Evolutionary conservation across 2,329 filamentous ascomycete species (phyloP).

Genomic region (Metarhizium guizhouense): DNA sequence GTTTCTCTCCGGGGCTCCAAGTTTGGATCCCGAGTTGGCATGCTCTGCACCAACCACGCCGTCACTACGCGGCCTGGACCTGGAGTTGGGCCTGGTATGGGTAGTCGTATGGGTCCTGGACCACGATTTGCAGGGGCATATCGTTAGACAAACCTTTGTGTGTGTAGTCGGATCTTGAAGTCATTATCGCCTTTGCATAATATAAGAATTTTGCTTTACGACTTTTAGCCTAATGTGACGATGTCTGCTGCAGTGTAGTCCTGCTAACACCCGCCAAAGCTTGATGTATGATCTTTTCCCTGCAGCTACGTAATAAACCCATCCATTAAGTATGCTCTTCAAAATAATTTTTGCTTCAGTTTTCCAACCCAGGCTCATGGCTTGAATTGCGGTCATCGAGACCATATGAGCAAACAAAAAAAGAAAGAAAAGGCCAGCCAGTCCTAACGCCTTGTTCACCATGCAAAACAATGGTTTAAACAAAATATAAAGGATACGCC

Average conservation of each 20-base stretch:
- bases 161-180: conserved; percentile 8
- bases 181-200: conserved; percentile 11
- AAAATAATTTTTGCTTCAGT: neutral
- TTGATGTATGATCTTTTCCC: neutral
- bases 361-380: neutral
- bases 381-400: neutral
- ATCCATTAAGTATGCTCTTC: neutral
- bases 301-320: neutral
- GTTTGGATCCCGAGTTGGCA: conserved; percentile 94
- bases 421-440: too few species aligned
- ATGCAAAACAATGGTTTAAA: neutral
- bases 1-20: conserved; percentile 96
- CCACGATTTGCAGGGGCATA: conserved; percentile 50
- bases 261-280: neutral
- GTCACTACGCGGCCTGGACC: conserved; percentile 83
- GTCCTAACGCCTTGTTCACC: neutral
- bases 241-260: neutral
- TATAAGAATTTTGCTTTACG: conserved; percentile 11
- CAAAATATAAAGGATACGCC: neutral
- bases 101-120: conserved; percentile 46
- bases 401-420: neutral
- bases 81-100: conserved; percentile 59
- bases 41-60: conserved; percentile 96
- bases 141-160: conserved; percentile 30
- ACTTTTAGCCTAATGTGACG: neutral